phyloP scores from a whole-genome alignment of 192 early-diverging fungal species.

The Entomortierella parvispora region DNA sequence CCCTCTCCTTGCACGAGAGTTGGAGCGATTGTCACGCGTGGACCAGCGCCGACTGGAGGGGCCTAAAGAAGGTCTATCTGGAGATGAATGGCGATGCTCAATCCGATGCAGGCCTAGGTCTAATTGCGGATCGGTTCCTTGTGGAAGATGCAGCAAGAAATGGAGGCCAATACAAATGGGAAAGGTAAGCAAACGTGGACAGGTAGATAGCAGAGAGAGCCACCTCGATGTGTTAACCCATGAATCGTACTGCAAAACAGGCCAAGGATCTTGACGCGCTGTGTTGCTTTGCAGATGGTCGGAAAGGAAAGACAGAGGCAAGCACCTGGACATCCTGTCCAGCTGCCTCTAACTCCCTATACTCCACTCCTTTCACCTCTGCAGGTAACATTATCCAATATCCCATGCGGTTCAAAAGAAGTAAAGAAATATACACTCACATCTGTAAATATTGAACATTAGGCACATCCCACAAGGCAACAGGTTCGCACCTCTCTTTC shows the following conservation, averaged over 20 bases:
- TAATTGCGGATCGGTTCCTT: constrained; percentile 28
- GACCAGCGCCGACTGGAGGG: constrained; percentile 31
- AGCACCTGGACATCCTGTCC: not conserved
- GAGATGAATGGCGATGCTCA: constrained; percentile 16
- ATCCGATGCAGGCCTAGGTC: constrained; percentile 10
- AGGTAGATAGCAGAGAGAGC: no score
- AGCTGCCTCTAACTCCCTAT: not conserved
- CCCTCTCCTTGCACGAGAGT: no score
- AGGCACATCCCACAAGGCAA: no score
- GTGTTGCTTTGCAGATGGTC: constrained; percentile 27
- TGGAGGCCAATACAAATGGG: constrained; percentile 16
- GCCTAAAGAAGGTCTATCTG: constrained; percentile 15
- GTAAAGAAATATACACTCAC: no score
- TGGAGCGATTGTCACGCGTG: not conserved
- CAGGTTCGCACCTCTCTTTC: no score
- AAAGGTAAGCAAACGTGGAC: no score
- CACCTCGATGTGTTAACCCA: no score
- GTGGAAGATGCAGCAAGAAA: not conserved
- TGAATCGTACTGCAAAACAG: no score
- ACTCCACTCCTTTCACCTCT: not conserved
- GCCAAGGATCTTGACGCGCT: constrained; percentile 23
- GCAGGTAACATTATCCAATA: no score
- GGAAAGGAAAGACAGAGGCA: not conserved
- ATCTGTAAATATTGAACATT: no score
- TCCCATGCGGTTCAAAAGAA: no score